phyloP scores from a whole-genome alignment of 495 filamentous ascomycete species.

The Hypomontagnella submonticulosa region DNA sequence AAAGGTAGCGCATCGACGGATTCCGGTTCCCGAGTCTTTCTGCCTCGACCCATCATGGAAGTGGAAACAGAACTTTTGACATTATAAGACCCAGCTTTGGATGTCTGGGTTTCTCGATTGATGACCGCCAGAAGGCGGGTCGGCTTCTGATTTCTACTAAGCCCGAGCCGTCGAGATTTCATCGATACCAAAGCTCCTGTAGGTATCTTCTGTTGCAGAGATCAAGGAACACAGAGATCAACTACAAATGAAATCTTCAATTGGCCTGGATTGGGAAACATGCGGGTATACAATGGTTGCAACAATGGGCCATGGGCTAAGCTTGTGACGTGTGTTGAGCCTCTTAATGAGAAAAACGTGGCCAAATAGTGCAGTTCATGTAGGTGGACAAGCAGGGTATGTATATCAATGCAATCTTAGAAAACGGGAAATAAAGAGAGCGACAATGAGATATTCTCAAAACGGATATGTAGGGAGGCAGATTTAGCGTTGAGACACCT shows the following conservation, averaged over 20 bases:
- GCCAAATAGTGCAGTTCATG: too few species aligned
- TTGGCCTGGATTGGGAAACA: background rate
- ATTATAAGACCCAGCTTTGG: constrained; percentile 16
- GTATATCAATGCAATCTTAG: background rate
- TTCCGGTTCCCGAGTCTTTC: constrained; percentile 25
- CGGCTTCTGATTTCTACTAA: constrained; percentile 16
- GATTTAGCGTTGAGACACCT: background rate
- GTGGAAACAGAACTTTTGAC: background rate
- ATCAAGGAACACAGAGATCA: too few species aligned
- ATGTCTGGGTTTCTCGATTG: background rate
- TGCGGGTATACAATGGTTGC: background rate
- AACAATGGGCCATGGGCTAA: too few species aligned
- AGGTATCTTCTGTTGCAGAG: too few species aligned
- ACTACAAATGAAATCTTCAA: background rate
- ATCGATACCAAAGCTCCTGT: constrained; percentile 15
- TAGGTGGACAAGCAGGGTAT: too few species aligned
- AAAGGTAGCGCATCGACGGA: constrained; percentile 40
- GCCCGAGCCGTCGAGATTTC: constrained; percentile 30
- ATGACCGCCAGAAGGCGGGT: constrained; percentile 27
- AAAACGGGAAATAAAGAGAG: background rate
- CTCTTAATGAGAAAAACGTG: too few species aligned
- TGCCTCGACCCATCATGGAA: constrained; percentile 8
- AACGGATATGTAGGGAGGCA: background rate
- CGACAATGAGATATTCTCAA: constrained; percentile 10
- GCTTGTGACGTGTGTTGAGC: too few species aligned